phyloP scores from a whole-genome alignment of 225 moss, liverwort and hornwort genomes.

The Bryoerythrophyllum caledonicum region DNA sequence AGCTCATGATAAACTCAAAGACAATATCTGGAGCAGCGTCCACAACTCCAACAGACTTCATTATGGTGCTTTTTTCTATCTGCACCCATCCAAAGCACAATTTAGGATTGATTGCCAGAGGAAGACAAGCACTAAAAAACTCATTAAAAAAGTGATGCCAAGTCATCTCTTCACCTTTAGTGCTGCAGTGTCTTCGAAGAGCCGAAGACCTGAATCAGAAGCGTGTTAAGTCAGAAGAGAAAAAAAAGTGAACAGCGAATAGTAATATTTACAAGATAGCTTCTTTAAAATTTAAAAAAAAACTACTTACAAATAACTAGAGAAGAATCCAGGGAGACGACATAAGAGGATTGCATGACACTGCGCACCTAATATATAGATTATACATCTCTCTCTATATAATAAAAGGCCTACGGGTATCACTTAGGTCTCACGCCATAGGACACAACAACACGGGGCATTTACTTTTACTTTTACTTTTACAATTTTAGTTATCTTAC shows the following conservation, averaged over 20 bases:
- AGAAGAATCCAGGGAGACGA: too few relatives aligned
- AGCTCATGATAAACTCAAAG: slow-evolving; percentile 78
- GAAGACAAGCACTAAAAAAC: background rate
- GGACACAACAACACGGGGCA: too few relatives aligned
- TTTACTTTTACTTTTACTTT: too few relatives aligned
- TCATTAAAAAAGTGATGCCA: background rate
- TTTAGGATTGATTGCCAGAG: background rate
- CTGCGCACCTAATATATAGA: too few relatives aligned
- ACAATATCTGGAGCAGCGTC: slow-evolving; percentile 57
- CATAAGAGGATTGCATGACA: too few relatives aligned
- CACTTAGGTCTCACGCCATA: too few relatives aligned
- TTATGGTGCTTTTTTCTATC: slow-evolving; percentile 69
- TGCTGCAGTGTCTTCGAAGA: slow-evolving; percentile 70
- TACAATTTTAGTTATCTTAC: too few relatives aligned
- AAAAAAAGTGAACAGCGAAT: background rate
- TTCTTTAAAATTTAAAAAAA: too few relatives aligned
- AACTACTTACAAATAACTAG: too few relatives aligned
- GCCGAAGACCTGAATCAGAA: slow-evolving; percentile 61
- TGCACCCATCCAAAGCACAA: slow-evolving; percentile 29
- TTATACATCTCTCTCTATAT: too few relatives aligned
- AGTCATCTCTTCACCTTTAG: slow-evolving; percentile 51
- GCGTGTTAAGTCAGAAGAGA: background rate
- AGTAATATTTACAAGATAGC: too few relatives aligned
- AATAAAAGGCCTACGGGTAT: too few relatives aligned
- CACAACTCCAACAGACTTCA: slow-evolving; percentile 81